Base-by-base conservation (phyloP, 23 red algal genomes). In the Porphyridium purpureum region DNA sequence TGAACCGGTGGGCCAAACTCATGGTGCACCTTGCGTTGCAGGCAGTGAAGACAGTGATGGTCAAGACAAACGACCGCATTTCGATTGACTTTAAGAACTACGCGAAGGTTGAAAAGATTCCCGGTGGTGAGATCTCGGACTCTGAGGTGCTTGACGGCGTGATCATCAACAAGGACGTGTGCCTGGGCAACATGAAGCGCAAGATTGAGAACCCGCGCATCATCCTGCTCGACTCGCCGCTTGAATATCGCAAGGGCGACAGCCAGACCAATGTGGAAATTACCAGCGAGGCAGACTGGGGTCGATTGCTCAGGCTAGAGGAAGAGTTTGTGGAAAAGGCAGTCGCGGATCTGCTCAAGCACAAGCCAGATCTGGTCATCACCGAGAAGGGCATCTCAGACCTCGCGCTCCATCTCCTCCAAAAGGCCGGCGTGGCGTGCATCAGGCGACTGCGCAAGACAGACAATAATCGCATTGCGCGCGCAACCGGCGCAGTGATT, bases 121-220 rank as follows among this genome's bases (percentile, higher is more conserved):
- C 90, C 23, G 90, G 90, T 59, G 90, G 90, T 19, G 71, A 81
- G 23, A 46, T 98, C n/a, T 17, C 33, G 22, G 90, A 85, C 27
- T 82, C 73, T 4, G 25, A 49, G 27, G 90, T 98, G 7, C 41
- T 98, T 29, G 58, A 72, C 33, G 90, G 90, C 29, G 90, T 98
- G 6, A 80, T 98, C 72, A 74, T 98, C 32, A 82, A 86, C 57
- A 98, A 98, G 68, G 90, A 98, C 51, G 79, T 98, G 35, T 64
- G 60, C 14, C 65, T 54, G 58, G 69, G 75, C 19, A 78, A 76
- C 35, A 98, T 98, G 90, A 62, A 74, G 27, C 72, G 90, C 49
- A 57, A 76, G 7, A 98, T 98, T 64, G 79, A 76, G 50, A 79
- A 80, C 15, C 90, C 90, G 27, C 75, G 81, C 31, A 70, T 98